Evolutionary conservation across 2,329 filamentous ascomycete species (phyloP).

Genomic region (Fusarium cicatricum): DNA sequence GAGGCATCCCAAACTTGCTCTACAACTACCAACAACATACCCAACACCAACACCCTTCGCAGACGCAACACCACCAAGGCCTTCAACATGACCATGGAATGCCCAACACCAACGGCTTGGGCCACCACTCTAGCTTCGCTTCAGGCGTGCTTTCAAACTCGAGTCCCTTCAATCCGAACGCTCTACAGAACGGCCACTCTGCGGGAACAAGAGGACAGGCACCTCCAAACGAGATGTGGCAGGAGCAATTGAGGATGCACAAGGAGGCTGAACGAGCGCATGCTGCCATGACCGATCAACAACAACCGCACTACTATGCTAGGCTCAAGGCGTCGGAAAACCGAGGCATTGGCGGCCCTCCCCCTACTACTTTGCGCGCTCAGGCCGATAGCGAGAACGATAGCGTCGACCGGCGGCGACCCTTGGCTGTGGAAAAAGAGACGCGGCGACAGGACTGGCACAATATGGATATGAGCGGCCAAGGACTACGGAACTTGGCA

Average conservation of each 20-base stretch:
- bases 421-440: conserved; percentile 71
- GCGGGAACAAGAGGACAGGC: conserved; percentile 58
- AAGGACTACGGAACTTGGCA: conserved; percentile 86
- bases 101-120: conserved; percentile 62
- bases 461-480: conserved; percentile 94
- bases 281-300: conserved; percentile 74
- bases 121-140: conserved; percentile 51
- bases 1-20: conserved; percentile 70
- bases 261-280: conserved; percentile 79
- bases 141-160: conserved; percentile 66
- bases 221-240: conserved; percentile 78
- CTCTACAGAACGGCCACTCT: conserved; percentile 65
- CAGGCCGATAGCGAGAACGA: conserved; percentile 62
- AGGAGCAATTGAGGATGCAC: conserved; percentile 82
- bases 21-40: conserved; percentile 75
- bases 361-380: conserved; percentile 57
- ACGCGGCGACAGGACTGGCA: conserved; percentile 85
- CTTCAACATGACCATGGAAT: conserved; percentile 66
- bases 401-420: conserved; percentile 64
- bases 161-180: conserved; percentile 64
- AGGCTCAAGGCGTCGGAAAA: conserved; percentile 75
- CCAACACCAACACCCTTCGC: conserved; percentile 69
- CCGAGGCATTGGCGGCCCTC: conserved; percentile 67
- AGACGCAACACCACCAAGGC: conserved; percentile 69
- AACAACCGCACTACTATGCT: conserved; percentile 75